Conservation (phyloP, 2,329 filamentous ascomycete species). For the Sordariomycetes sp. region DNA sequence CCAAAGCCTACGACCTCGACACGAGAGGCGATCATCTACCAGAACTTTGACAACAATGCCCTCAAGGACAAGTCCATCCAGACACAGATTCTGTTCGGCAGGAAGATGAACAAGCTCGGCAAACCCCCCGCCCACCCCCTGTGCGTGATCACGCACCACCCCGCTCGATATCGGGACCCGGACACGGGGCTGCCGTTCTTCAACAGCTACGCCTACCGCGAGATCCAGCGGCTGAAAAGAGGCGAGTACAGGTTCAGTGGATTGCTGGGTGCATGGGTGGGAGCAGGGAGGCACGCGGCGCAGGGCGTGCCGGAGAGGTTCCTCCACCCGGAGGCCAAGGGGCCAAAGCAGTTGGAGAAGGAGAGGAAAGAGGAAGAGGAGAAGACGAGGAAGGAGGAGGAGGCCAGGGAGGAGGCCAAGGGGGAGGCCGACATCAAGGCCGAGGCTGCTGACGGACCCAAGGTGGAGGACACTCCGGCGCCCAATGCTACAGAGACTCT, state of each 20-base stretch:
- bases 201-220: slow-evolving; percentile 70
- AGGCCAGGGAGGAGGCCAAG: slow-evolving; percentile 6
- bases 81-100: slow-evolving; percentile 48
- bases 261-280: slow-evolving; percentile 76
- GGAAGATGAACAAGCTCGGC: slow-evolving; percentile 47
- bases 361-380: slow-evolving; percentile 14
- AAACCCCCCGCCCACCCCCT: slow-evolving; percentile 44
- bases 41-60: slow-evolving; percentile 48
- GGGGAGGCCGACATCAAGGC: slow-evolving; percentile 5
- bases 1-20: slow-evolving; percentile 30
- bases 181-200: slow-evolving; percentile 74
- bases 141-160: slow-evolving; percentile 76
- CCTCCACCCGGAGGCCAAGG: slow-evolving; percentile 24
- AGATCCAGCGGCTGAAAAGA: slow-evolving; percentile 64
- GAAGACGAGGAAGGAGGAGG: slow-evolving; percentile 5
- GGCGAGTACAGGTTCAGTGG: slow-evolving; percentile 78
- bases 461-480: background rate
- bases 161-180: slow-evolving; percentile 78
- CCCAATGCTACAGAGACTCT: background rate
- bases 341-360: slow-evolving; percentile 6
- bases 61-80: slow-evolving; percentile 48
- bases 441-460: background rate
- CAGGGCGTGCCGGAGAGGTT: slow-evolving; percentile 77
- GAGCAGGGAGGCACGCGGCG: slow-evolving; percentile 54
- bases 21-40: slow-evolving; percentile 48